Base-by-base conservation (phyloP, 139 green algal species). In the Desmodesmus armatus region DNA sequence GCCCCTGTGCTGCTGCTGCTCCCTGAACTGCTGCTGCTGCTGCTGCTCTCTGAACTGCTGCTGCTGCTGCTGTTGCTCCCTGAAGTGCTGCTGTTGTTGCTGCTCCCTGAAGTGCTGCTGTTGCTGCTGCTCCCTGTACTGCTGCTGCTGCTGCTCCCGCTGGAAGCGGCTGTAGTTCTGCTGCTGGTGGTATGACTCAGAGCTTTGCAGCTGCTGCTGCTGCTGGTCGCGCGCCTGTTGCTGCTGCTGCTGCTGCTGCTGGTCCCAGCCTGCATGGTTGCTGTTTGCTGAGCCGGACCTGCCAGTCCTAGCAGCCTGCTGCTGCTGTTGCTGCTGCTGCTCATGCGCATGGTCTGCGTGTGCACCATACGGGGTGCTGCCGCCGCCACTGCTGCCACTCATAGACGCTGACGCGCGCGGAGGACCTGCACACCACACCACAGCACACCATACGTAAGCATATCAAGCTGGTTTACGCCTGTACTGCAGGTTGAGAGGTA, bases 61-160 rank as follows among this genome's bases (percentile, higher is more conserved):
- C 47, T 55, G 47, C 19, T 65, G 53, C 53, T 23, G 53, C 53
- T 55, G 13, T 55, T 72, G 62, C 23, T 58, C 70, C 3, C 55
- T 27, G 29, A 15, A 5, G 33, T 80, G 25, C 21, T 65, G 73
- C 41, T 80, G 31, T 17, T 37, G 73, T 21, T 80, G 73, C 33
- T 80, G 73, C 49, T 65, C 47, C 41, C 5, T 65, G 40, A 63
- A 29, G 40, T 76, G n/a, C 62, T 72, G 62, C n/a, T 41, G 62
- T 41, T 66, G 47, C 41, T 65, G 73, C 73, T 53, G 40, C 40
- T 67, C 75, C 31, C 17, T 43, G 51, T 82, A 63, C 75, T 66
- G 75, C 75, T 82, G 75, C 75, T 82, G 75, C 75, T 66, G 31
- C 27, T 66, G 37, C 4, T 51, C 27, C 21, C 37, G 19, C 19